These are phyloP conservation scores for Cadophora luteo-olivacea DNA, from an alignment of 2,329 filamentous ascomycete genomes.

Conservation along the genomic window DNA sequence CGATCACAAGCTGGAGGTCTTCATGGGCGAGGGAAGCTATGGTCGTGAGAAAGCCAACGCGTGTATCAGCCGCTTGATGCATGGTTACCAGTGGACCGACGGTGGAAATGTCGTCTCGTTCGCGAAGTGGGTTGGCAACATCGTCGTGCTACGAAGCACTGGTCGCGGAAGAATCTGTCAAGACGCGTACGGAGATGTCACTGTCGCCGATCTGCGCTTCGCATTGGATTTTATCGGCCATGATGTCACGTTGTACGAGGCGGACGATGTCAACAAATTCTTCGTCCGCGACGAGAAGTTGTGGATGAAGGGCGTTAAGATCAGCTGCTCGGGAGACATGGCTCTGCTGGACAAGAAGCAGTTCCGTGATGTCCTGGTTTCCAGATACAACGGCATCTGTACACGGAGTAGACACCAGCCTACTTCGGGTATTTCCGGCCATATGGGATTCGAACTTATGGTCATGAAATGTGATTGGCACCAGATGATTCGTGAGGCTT, in stretches of 20 bases:
- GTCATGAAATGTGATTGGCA: no score
- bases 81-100: conserved; percentile 8
- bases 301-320: conserved; percentile 21
- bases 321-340: conserved; percentile 20
- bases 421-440: not conserved
- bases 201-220: conserved; percentile 11
- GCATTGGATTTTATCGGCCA: not conserved
- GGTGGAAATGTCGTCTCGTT: not conserved
- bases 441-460: conserved; percentile 7
- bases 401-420: no score
- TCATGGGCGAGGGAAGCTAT: not conserved
- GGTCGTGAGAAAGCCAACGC: not conserved
- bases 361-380: conserved; percentile 16
- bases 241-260: not conserved
- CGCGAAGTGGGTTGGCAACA: not conserved
- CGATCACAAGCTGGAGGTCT: conserved; percentile 7
- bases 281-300: not conserved
- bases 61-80: not conserved
- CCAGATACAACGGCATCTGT: not conserved
- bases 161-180: not conserved
- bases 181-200: not conserved
- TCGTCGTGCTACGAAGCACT: not conserved
- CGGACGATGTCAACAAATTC: not conserved
- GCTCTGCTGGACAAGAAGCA: conserved; percentile 6
- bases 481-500: no score